A percentile compares a stretch with the other conserved stretches of the same genome.
Conservation (phyloP, 2,329 filamentous ascomycete species). For the Aspergillus chevalieri region DNA sequence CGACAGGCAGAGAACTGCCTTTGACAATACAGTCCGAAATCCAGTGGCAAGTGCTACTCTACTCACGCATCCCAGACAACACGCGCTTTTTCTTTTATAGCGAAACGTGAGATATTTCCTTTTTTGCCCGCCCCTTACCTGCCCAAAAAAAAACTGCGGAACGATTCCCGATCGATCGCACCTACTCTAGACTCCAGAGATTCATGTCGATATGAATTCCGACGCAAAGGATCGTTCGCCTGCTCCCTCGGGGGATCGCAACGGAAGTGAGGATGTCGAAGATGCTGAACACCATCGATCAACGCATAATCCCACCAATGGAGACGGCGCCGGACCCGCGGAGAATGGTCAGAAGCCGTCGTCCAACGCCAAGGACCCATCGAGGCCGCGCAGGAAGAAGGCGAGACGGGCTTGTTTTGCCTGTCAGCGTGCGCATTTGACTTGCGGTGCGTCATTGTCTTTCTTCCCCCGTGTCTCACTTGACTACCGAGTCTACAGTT, state of each 20-base stretch:
- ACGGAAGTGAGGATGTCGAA: constrained; percentile 32
- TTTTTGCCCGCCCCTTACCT: too few species aligned
- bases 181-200: not conserved
- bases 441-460: constrained; percentile 74
- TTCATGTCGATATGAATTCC: constrained; percentile 28
- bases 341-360: constrained; percentile 59
- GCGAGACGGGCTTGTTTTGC: constrained; percentile 91
- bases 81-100: too few species aligned
- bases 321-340: constrained; percentile 46
- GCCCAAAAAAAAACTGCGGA: too few species aligned
- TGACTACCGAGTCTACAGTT: not conserved
- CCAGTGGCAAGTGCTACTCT: too few species aligned
- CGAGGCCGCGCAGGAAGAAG: constrained; percentile 88
- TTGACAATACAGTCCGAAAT: too few species aligned
- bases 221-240: constrained; percentile 31
- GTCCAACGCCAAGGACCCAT: constrained; percentile 73
- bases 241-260: constrained; percentile 32
- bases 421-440: constrained; percentile 93
- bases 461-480: not conserved
- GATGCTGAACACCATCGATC: constrained; percentile 33
- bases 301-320: constrained; percentile 32
- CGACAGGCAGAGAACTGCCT: too few species aligned
- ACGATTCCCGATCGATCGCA: not conserved
- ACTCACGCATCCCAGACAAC: too few species aligned
- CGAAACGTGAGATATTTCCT: too few species aligned